Conservation (phyloP, 768 basidiomycete genomes). For the Naganishia vaughanmartiniae region DNA sequence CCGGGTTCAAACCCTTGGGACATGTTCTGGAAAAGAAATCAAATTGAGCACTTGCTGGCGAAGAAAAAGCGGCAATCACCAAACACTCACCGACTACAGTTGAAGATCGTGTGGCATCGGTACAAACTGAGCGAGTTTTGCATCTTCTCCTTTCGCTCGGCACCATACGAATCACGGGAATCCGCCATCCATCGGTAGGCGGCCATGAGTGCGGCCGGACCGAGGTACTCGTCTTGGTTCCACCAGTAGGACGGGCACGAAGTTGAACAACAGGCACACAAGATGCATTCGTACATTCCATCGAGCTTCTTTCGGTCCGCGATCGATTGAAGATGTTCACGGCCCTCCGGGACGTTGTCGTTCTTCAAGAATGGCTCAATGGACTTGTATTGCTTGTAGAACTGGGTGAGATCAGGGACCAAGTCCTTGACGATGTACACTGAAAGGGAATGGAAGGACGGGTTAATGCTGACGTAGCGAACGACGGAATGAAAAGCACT, state of each 20-base stretch:
- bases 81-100: slow-evolving; percentile 50
- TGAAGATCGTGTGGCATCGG: slow-evolving; percentile 98
- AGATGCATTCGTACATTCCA: slow-evolving; percentile 94
- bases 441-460: neutral
- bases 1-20: slow-evolving; percentile 55
- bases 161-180: slow-evolving; percentile 78
- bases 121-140: slow-evolving; percentile 96
- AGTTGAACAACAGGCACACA: slow-evolving; percentile 83
- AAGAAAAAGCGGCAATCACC: no score
- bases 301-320: slow-evolving; percentile 94
- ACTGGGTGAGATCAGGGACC: slow-evolving; percentile 62
- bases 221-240: slow-evolving; percentile 96
- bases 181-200: slow-evolving; percentile 98
- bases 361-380: slow-evolving; percentile 96
- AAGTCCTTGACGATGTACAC: slow-evolving; percentile 65
- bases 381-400: slow-evolving; percentile 94
- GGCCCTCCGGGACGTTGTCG: slow-evolving; percentile 76
- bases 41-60: slow-evolving; percentile 11
- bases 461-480: neutral
- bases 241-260: slow-evolving; percentile 99
- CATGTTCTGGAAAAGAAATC: slow-evolving; percentile 55
- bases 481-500: slow-evolving; percentile 47
- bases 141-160: slow-evolving; percentile 81
- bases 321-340: slow-evolving; percentile 80
- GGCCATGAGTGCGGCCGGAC: slow-evolving; percentile 93